These are phyloP conservation scores for Ophiostoma fasciatum DNA, from an alignment of 2,329 filamentous ascomycete species.

Conservation along the genomic window DNA sequence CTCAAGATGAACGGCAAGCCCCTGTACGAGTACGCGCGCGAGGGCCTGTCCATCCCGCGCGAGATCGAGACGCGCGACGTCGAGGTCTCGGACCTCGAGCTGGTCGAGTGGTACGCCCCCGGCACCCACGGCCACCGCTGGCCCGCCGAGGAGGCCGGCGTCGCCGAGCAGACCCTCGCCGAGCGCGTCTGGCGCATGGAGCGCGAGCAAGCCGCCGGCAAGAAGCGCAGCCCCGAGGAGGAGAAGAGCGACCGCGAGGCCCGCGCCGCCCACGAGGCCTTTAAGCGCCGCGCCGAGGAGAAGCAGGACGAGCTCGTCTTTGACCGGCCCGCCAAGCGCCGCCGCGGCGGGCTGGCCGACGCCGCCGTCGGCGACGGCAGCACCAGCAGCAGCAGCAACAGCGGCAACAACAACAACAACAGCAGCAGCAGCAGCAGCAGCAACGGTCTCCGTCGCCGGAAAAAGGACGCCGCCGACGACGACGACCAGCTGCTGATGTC, in stretches of 20 bases:
- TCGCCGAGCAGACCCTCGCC: constrained; percentile 60
- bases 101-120: constrained; percentile 74
- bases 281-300: constrained; percentile 44
- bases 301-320: constrained; percentile 41
- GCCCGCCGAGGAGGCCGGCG: constrained; percentile 64
- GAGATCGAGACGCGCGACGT: constrained; percentile 74
- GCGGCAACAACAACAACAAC: background rate
- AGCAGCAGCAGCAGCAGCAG: background rate
- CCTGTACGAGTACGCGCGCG: constrained; percentile 88
- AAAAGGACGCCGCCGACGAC: background rate
- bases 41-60: constrained; percentile 71
- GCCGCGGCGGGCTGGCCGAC: background rate
- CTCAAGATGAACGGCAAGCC: constrained; percentile 88
- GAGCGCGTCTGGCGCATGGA: constrained; percentile 54
- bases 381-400: no score
- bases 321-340: constrained; percentile 28
- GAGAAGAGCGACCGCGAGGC: constrained; percentile 40
- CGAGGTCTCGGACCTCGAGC: constrained; percentile 59
- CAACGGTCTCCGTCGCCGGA: constrained; percentile 16
- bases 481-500: constrained; percentile 36
- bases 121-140: constrained; percentile 66
- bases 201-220: constrained; percentile 35
- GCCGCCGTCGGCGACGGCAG: no score
- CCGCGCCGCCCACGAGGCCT: constrained; percentile 38
- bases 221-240: constrained; percentile 35